A percentile compares a stretch with the other conserved stretches of the same genome.
Evolutionary conservation across 2,329 filamentous ascomycete species (phyloP).

Genomic region (Venturia oleaginea): DNA sequence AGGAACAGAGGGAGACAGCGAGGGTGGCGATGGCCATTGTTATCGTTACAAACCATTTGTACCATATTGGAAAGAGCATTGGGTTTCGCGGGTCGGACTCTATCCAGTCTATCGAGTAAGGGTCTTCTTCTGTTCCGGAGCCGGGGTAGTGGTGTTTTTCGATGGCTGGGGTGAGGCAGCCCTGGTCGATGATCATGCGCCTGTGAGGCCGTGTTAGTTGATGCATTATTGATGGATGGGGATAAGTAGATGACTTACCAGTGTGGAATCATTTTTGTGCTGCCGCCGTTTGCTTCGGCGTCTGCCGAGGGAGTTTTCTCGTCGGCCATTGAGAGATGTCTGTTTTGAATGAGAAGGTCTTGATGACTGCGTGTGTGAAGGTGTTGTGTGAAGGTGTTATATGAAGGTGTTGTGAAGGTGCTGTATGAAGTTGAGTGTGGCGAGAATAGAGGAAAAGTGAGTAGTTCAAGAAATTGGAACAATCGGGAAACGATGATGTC

Average conservation of each 20-base stretch:
- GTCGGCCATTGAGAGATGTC: background rate
- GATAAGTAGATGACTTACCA: background rate
- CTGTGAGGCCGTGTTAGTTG: slow-evolving; percentile 21
- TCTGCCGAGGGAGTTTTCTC: background rate
- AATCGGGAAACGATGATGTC: background rate
- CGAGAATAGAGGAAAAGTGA: background rate
- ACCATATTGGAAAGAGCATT: slow-evolving; percentile 28
- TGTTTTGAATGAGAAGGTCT: background rate
- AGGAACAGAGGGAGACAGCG: slow-evolving; percentile 35
- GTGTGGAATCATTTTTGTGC: background rate
- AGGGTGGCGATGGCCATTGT: slow-evolving; percentile 35
- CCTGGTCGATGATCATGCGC: slow-evolving; percentile 29
- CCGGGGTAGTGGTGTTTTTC: slow-evolving; percentile 33
- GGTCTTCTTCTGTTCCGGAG: slow-evolving; percentile 35
- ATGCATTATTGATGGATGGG: background rate
- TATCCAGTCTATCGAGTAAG: slow-evolving; percentile 38
- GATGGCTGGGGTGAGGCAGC: slow-evolving; percentile 28
- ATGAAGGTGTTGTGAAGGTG: too few relatives aligned
- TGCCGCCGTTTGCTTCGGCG: background rate
- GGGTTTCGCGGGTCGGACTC: slow-evolving; percentile 39
- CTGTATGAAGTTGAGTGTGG: too few relatives aligned
- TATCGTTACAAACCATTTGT: slow-evolving; percentile 34
- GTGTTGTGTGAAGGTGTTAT: too few relatives aligned
- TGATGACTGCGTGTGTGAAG: too few relatives aligned
- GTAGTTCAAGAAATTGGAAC: background rate